Base-by-base conservation (phyloP, 2,329 filamentous ascomycete genomes). In the Chaetoscypha palmicola region DNA sequence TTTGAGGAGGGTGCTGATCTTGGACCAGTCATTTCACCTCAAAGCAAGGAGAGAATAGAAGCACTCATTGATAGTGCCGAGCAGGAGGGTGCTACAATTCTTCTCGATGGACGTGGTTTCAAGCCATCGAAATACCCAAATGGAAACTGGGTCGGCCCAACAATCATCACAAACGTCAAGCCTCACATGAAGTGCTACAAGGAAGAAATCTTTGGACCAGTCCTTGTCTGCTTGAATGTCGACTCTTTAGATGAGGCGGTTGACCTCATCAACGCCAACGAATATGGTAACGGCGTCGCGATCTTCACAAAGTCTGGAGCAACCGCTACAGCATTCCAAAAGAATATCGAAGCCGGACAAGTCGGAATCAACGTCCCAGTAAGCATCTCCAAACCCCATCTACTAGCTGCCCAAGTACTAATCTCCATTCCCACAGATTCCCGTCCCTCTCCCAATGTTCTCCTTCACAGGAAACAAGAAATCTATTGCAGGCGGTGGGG, bases 401-500 rank as follows among this genome's bases (percentile, higher is more conserved):
- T n/a, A n/a, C n/a, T n/a, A n/a, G n/a, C n/a, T n/a, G n/a, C n/a
- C n/a, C n/a, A 12, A 12, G 24, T 12, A 28, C 24, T 28, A 3
- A 14, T 23, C 9, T 5, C n/a, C n/a, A n/a, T n/a, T 14, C 10
- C 19, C 11, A 3, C 16, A 41, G 38, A 89, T 89, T 58, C 84
- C 58, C 10, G 47, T 47, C 48, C 80, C 80, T 11, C 67, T 84
- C 55, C 79, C 80, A 61, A 81, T 83, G 74, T 84, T 83, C 66
- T 80, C 76, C 44, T 84, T 85, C 64, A 84, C 80, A 21, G 81
- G 79, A 34, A 84, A 84, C 71, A 91, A 98, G 81, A 90, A 85
- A 75, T 88, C 81, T 60, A 74, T 97, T 45, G 92, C 92, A 1
- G 92, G 91, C 43, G 90, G 90, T 41, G 91, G 92, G 49, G 85